phyloP scores from a whole-genome alignment of 225 moss, liverwort and hornwort genomes.

The Physcomitrium patens region DNA sequence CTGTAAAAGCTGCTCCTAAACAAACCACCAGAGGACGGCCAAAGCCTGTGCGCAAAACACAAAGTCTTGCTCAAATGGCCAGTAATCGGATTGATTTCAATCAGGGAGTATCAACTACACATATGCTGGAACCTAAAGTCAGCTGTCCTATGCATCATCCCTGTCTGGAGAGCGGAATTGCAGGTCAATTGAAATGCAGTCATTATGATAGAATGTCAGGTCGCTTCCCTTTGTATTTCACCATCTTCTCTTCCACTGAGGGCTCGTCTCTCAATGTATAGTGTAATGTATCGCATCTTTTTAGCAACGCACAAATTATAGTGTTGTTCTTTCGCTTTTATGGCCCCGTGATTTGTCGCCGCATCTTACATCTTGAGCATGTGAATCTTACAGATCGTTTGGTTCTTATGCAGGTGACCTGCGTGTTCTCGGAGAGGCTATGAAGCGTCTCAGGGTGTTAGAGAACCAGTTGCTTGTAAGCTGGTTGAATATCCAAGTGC shows the following conservation, averaged over 20 bases:
- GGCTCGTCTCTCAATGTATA: conserved; percentile 17
- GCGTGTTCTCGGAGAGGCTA: conserved; percentile 67
- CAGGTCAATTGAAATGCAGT: conserved; percentile 58
- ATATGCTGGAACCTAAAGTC: conserved; percentile 70
- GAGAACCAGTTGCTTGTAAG: conserved; percentile 72
- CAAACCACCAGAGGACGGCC: conserved; percentile 86
- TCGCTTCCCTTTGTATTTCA: conserved; percentile 21
- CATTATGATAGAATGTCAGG: conserved; percentile 50
- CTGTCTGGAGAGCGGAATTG: conserved; percentile 50
- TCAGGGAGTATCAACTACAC: conserved; percentile 79
- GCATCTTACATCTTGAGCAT: conserved; percentile 17
- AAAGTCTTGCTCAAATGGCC: conserved; percentile 88
- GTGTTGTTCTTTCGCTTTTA: conserved; percentile 6
- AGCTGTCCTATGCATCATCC: conserved; percentile 78
- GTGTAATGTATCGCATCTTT: not conserved
- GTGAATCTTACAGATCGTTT: conserved; percentile 29
- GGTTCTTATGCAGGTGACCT: conserved; percentile 50
- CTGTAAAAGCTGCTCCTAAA: conserved; percentile 74
- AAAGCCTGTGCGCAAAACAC: conserved; percentile 88
- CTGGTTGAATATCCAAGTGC: conserved; percentile 83
- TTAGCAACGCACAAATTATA: not conserved
- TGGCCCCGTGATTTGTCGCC: not conserved
- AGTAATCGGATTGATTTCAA: conserved; percentile 78
- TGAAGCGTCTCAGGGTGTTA: conserved; percentile 69
- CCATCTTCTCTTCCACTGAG: not conserved